These are phyloP conservation scores for Blastobotrys parvus DNA, from an alignment of 805 yeast genomes.

Conservation along the genomic window DNA sequence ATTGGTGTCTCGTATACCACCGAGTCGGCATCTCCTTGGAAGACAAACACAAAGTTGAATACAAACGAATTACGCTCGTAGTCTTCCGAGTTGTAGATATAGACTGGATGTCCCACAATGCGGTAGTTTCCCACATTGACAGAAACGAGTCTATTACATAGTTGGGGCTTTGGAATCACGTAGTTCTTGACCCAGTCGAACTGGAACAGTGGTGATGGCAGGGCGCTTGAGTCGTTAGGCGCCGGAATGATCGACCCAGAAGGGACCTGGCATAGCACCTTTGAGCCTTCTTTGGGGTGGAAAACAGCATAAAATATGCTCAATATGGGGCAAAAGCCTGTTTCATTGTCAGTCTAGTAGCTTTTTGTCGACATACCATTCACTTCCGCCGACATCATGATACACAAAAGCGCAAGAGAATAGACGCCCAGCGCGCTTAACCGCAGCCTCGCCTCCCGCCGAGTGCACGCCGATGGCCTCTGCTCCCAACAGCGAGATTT, in stretches of 20 bases:
- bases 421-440: too few relatives aligned
- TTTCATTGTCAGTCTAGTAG: neutral
- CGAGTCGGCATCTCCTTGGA: slow-evolving; percentile 71
- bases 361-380: neutral
- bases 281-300: slow-evolving; percentile 94
- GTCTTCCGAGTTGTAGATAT: slow-evolving; percentile 57
- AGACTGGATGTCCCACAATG: slow-evolving; percentile 84
- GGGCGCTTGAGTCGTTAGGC: slow-evolving; percentile 13
- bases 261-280: slow-evolving; percentile 86
- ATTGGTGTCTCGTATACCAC: slow-evolving; percentile 67
- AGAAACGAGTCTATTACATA: slow-evolving; percentile 75
- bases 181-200: slow-evolving; percentile 85
- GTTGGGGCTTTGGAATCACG: slow-evolving; percentile 85
- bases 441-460: neutral
- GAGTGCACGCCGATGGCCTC: neutral
- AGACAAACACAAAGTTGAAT: slow-evolving; percentile 89
- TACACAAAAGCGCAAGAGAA: too few relatives aligned
- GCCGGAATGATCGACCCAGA: slow-evolving; percentile 51
- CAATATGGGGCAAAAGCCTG: slow-evolving; percentile 48
- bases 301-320: slow-evolving; percentile 87
- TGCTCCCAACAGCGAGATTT: neutral
- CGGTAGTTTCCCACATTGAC: slow-evolving; percentile 61
- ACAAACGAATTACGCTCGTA: slow-evolving; percentile 89
- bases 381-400: neutral
- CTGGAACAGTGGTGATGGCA: slow-evolving; percentile 45